A percentile compares a stretch with the other conserved stretches of the same genome.
Conservation (phyloP, 2,329 filamentous ascomycete species). For the Botrytis byssoidea region DNA sequence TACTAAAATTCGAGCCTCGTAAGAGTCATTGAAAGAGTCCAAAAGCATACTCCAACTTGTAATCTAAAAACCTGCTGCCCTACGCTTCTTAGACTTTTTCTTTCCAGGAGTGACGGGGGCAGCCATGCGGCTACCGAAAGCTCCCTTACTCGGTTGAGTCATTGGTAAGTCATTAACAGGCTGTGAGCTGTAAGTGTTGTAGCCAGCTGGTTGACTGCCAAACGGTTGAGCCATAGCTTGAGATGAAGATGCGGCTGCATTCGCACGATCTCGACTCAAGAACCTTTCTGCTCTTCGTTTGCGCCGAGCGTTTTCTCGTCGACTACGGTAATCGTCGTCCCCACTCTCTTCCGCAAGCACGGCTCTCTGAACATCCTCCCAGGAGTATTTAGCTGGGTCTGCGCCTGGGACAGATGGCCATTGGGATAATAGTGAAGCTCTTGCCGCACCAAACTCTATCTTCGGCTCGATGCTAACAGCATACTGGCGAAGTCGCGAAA, state of each 20-base stretch:
- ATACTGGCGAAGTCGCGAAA: conserved; percentile 41
- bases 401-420: conserved; percentile 41
- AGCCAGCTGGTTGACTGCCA: conserved; percentile 34
- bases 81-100: conserved; percentile 46
- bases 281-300: conserved; percentile 37
- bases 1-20: neutral
- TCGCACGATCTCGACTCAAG: conserved; percentile 32
- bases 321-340: conserved; percentile 28
- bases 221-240: conserved; percentile 42
- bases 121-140: conserved; percentile 45
- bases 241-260: conserved; percentile 42
- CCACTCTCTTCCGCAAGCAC: conserved; percentile 25
- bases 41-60: neutral
- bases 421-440: conserved; percentile 38
- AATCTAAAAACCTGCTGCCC: conserved; percentile 36
- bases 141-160: conserved; percentile 50
- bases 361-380: conserved; percentile 29
- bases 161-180: conserved; percentile 35
- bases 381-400: conserved; percentile 40
- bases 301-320: conserved; percentile 34
- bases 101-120: conserved; percentile 41
- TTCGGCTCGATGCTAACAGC: conserved; percentile 37
- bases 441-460: conserved; percentile 29
- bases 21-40: too few species aligned
- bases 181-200: conserved; percentile 35